Evolutionary conservation across 1,139 yeast genomes (phyloP), one percentile per base, ranked within the genome.

Genomic region (Saccharomyces pastorianus): DNA sequence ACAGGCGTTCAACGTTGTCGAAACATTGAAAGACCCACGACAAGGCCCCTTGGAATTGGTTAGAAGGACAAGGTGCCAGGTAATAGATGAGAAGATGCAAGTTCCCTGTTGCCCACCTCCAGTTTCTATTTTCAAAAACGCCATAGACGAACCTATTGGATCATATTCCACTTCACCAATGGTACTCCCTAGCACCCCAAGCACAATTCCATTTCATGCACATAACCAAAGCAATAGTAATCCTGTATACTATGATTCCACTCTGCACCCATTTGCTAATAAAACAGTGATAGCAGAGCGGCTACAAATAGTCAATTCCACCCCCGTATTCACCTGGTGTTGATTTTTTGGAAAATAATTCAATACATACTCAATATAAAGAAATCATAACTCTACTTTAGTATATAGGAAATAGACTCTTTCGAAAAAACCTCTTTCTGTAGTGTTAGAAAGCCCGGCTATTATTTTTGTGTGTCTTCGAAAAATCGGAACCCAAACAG

Each of bases 1-100:
- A 0, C 93, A 86, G 63, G 89, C 93, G 0, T 85, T 84, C 69
- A 85, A 85, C 60, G 85, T 85, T 6, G 85, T 85, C 4, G 89
- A 85, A 60, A 77, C 84, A 0, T 69, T 85, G 53, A 82, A 81
- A 61, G 70, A 75, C 47, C 74, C 76, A 1, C 76, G 78, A 49
- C 85, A 83, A 51, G 89, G 90, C 0, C 91, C 90, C 0, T 71
- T 84, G 55, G 90, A 85, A 58, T 71, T 85, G 27, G 83, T 84
- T 0, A 73, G 87, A 59, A 69, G 85, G 50, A 79, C 81, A 20
- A 73, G 84, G 52, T 73, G 84, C 47, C 64, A 81, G 57, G 80
- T 85, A 0, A 74, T 80, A 73, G 90, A 85, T 64, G 85, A 84
- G 51, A 73, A 74, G 14, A 78, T 83, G 81, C 80, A 77, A 51